Evolutionary conservation across 768 basidiomycete species (phyloP).

Genomic region (Saitozyma sp.): DNA sequence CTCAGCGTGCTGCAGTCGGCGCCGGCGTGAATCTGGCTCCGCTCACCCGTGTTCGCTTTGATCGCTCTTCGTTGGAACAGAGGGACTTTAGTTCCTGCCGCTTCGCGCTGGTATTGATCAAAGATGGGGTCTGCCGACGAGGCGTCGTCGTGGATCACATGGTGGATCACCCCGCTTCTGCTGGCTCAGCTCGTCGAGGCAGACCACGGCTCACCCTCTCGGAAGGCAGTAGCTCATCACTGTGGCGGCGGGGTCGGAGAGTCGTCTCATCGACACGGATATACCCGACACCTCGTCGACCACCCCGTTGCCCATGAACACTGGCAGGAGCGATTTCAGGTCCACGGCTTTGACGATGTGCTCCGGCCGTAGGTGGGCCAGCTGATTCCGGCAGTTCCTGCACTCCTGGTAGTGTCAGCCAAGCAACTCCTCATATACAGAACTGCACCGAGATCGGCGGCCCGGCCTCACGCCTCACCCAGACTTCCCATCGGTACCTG

Average conservation of each 20-base stretch:
- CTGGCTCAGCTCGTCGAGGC: not conserved
- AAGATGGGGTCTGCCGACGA: slow-evolving; percentile 19
- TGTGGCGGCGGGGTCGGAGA: not conserved
- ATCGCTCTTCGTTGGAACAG: slow-evolving; percentile 32
- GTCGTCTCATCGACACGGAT: not conserved
- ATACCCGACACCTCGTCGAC: slow-evolving; percentile 5
- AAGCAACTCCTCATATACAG: not conserved
- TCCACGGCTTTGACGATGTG: not conserved
- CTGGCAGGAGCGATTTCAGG: not conserved
- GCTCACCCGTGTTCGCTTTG: slow-evolving; percentile 22
- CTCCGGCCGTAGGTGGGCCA: slow-evolving; percentile 10
- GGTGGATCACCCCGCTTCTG: slow-evolving; percentile 22
- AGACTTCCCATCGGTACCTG: slow-evolving; percentile 39
- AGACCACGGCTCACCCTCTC: not conserved
- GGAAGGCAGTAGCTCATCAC: slow-evolving; percentile 10
- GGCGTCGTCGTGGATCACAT: slow-evolving; percentile 13
- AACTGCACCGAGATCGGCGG: too few relatives aligned
- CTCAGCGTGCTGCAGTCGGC: not conserved
- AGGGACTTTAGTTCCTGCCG: slow-evolving; percentile 12
- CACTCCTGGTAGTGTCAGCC: slow-evolving; percentile 16
- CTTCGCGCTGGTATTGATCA: slow-evolving; percentile 27
- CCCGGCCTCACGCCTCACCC: slow-evolving; percentile 22
- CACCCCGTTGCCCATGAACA: slow-evolving; percentile 17
- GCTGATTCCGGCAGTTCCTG: slow-evolving; percentile 17
- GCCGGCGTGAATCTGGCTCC: not conserved